These are phyloP conservation scores for Citrus glauca DNA, from an alignment of 345 rosid species.

Conservation along the genomic window DNA sequence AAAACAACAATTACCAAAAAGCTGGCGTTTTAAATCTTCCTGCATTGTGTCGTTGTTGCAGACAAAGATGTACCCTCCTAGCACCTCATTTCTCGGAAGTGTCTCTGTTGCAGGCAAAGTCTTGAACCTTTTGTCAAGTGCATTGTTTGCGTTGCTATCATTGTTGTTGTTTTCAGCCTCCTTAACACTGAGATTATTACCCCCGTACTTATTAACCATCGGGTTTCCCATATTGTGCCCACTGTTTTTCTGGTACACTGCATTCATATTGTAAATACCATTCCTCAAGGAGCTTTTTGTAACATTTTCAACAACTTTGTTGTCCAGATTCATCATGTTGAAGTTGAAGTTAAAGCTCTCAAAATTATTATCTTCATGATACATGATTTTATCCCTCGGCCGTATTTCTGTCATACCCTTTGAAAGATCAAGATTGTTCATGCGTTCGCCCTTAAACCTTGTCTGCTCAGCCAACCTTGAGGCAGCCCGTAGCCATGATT, in stretches of 20 bases:
- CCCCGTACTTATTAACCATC: constrained; percentile 57
- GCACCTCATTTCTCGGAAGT: constrained; percentile 91
- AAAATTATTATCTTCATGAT: constrained; percentile 80
- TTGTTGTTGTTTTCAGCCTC: constrained; percentile 36
- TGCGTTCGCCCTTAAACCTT: constrained; percentile 67
- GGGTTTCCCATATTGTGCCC: constrained; percentile 42
- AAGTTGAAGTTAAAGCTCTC: constrained; percentile 76
- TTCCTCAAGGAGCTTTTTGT: constrained; percentile 55
- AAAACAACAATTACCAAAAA: constrained; percentile 58
- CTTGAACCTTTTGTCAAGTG: constrained; percentile 73
- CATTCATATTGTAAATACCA: constrained; percentile 56
- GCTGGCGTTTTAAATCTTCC: constrained; percentile 91
- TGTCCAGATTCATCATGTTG: constrained; percentile 76
- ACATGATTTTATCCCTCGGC: constrained; percentile 55
- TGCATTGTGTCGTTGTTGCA: constrained; percentile 99
- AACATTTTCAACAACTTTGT: constrained; percentile 47
- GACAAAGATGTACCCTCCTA: constrained; percentile 97
- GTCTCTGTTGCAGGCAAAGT: constrained; percentile 93
- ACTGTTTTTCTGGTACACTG: constrained; percentile 63
- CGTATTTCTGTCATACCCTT: constrained; percentile 61
- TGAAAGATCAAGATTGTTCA: constrained; percentile 88
- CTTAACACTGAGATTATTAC: constrained; percentile 49
- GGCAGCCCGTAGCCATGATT: constrained; percentile 82
- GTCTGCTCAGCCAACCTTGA: constrained; percentile 91
- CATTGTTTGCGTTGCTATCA: constrained; percentile 33